A percentile compares a stretch with the other conserved stretches of the same genome.
phyloP scores from a whole-genome alignment of 2,329 filamentous ascomycete species.

The Fusarium sp. region DNA sequence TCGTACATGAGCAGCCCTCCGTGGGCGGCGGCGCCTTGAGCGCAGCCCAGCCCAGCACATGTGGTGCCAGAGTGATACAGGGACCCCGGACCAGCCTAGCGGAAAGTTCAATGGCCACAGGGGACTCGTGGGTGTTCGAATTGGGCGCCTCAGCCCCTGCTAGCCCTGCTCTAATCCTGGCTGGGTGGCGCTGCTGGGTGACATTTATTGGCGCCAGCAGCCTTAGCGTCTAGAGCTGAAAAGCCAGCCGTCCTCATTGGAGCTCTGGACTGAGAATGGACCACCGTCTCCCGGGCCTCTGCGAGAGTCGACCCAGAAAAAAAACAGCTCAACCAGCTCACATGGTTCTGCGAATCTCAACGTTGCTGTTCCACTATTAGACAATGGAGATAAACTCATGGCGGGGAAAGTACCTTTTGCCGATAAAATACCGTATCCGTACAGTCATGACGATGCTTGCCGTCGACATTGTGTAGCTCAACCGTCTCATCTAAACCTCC shows the following conservation, averaged over 20 bases:
- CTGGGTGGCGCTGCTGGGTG: slow-evolving; percentile 10
- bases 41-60: not conserved
- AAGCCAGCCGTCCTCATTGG: slow-evolving; percentile 7
- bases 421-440: not conserved
- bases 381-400: not conserved
- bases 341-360: not conserved
- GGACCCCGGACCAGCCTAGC: slow-evolving; percentile 20
- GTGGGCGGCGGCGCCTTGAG: slow-evolving; percentile 4
- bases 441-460: not conserved
- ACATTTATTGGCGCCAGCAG: slow-evolving; percentile 27
- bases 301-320: slow-evolving; percentile 4
- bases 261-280: slow-evolving; percentile 17
- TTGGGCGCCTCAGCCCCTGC: slow-evolving; percentile 18
- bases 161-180: slow-evolving; percentile 10
- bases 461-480: not conserved
- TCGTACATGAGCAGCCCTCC: not conserved
- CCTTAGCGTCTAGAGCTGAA: slow-evolving; percentile 41
- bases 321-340: slow-evolving; percentile 18
- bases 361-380: not conserved
- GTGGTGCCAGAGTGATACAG: slow-evolving; percentile 5
- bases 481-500: not conserved
- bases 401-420: not conserved
- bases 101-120: slow-evolving; percentile 28
- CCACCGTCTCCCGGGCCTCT: slow-evolving; percentile 10
- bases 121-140: slow-evolving; percentile 12